These are phyloP conservation scores for Phaeoacremonium minimum DNA, from an alignment of 2,329 filamentous ascomycete genomes.

Conservation along the genomic window DNA sequence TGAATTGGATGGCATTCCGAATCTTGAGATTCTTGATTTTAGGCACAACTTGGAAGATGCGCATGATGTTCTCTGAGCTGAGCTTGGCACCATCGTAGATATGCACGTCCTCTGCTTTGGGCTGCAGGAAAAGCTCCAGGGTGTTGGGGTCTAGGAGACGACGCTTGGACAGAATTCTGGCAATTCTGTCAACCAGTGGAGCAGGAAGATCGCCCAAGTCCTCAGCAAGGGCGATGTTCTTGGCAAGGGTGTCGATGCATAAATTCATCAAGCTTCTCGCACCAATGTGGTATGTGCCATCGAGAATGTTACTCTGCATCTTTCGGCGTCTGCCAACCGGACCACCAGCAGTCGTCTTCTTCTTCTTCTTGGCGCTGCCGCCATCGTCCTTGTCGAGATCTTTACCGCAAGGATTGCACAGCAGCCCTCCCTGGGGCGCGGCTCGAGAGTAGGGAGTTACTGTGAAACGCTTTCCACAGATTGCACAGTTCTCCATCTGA, in stretches of 20 bases:
- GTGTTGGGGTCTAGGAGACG: conserved; percentile 51
- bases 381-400: conserved; percentile 65
- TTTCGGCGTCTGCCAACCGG: conserved; percentile 63
- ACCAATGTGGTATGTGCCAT: conserved; percentile 63
- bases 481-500: conserved; percentile 83
- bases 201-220: conserved; percentile 57
- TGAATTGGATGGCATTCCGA: conserved; percentile 86
- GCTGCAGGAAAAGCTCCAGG: conserved; percentile 52
- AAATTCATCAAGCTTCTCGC: conserved; percentile 64
- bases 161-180: conserved; percentile 55
- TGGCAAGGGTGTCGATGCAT: conserved; percentile 59
- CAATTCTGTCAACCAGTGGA: conserved; percentile 52
- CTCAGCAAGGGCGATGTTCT: conserved; percentile 58
- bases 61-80: conserved; percentile 69
- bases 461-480: conserved; percentile 84
- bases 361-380: conserved; percentile 47
- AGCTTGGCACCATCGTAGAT: conserved; percentile 63
- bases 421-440: conserved; percentile 77
- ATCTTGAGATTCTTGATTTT: conserved; percentile 68
- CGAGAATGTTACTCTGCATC: conserved; percentile 77
- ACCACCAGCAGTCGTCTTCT: conserved; percentile 49
- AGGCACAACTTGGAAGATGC: conserved; percentile 74
- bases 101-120: conserved; percentile 42
- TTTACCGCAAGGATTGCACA: conserved; percentile 79
- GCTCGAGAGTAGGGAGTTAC: conserved; percentile 85